Base-by-base conservation (phyloP, 169 alveolate genomes). In the Plasmodium coatneyi region DNA sequence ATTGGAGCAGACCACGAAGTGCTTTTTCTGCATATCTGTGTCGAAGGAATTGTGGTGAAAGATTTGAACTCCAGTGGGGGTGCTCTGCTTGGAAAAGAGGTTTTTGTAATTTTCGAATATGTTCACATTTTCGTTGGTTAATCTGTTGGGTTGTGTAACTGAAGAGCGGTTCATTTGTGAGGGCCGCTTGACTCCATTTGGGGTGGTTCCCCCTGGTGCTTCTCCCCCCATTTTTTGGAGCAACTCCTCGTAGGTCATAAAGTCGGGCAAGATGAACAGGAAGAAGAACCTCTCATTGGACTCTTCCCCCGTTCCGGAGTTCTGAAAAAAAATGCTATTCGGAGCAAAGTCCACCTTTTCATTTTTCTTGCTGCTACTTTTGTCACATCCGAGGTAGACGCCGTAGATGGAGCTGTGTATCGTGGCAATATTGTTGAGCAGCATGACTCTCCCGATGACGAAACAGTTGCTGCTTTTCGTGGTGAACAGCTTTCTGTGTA, bases 1-100 rank as follows among this genome's bases (percentile, higher is more conserved):
- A 19, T 89, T 70, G 60, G 95, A 95, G 39, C 96, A 95, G 3
- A 95, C 82, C 22, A 95, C 92, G 78, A 92, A 95, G 34, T 87
- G 86, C 87, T 83, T 92, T 78, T 66, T 84, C 19, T 54, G 76
- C 60, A 78, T 74, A 71, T 76, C 81, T 22, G 91, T 83, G 74
- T 81, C 82, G 80, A 76, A 89, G n/a, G 81, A 46, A 14, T 87
- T 28, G 70, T 92, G 93, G 25, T 82, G 43, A 3, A 71, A 22
- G 28, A 92, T 52, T 71, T 92, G 83, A 72, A 80, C 70, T 7
- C 52, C 82, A 5, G 71, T 52, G 56, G 83, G 78, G 28, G 41
- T 39, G 28, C 60, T 87, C 43, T 56, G 76, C 80, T 79, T 66
- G 71, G 91, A 87, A 83, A 49, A 89, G 72, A 83, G 84, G 92